phyloP scores from a whole-genome alignment of 495 filamentous ascomycete species.

The Penicillium flavigenum region DNA sequence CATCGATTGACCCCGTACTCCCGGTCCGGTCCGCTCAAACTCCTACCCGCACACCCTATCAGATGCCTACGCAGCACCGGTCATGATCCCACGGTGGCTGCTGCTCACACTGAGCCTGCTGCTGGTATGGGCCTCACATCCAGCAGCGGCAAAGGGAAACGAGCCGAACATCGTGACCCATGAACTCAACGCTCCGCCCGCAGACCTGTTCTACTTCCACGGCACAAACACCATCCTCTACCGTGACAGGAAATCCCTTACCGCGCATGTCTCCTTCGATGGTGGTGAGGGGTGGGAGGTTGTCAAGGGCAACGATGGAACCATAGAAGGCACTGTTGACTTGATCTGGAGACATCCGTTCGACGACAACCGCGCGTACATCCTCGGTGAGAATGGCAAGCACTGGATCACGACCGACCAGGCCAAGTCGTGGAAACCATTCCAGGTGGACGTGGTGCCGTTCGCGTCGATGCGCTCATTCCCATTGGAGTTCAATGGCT shows the following conservation, averaged over 20 bases:
- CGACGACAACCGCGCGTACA: conserved; percentile 75
- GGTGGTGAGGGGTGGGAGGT: conserved; percentile 72
- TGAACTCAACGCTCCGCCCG: conserved; percentile 60
- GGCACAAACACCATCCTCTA: conserved; percentile 76
- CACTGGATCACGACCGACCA: conserved; percentile 82
- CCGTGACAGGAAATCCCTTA: conserved; percentile 52
- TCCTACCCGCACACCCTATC: conserved; percentile 19
- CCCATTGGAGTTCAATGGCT: conserved; percentile 71
- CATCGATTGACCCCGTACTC: conserved; percentile 4
- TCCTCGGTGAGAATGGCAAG: conserved; percentile 58
- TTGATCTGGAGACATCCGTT: conserved; percentile 71
- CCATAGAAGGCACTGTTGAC: conserved; percentile 53
- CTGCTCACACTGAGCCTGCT: conserved; percentile 39
- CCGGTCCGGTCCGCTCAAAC: conserved; percentile 25
- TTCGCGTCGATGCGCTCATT: conserved; percentile 20
- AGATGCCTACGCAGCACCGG: conserved; percentile 35
- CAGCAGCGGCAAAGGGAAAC: conserved; percentile 47
- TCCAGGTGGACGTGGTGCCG: conserved; percentile 55
- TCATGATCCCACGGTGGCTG: conserved; percentile 47
- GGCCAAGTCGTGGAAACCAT: conserved; percentile 75
- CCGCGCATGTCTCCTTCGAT: conserved; percentile 70
- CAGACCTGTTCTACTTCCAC: conserved; percentile 78
- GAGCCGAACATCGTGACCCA: conserved; percentile 52
- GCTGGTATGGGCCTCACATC: conserved; percentile 33
- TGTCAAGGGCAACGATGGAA: conserved; percentile 57